A percentile compares a stretch with the other conserved stretches of the same genome.
Conservation (phyloP, 345 rosid genomes). For the Populus nigra region DNA sequence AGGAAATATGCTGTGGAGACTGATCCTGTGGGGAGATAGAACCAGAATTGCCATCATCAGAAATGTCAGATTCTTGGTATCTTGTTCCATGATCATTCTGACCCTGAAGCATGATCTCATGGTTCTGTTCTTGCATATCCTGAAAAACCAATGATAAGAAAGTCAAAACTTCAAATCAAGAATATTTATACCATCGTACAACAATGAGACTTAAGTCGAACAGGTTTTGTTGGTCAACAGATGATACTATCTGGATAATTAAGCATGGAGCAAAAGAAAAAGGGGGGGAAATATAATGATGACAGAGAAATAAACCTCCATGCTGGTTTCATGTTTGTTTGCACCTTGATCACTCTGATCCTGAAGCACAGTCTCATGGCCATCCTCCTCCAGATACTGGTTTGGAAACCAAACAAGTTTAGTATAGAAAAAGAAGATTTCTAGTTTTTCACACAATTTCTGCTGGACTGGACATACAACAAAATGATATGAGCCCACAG, state of each 20-base stretch:
- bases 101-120: slow-evolving; percentile 26
- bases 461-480: not conserved
- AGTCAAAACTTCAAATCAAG: slow-evolving; percentile 1
- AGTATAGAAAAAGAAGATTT: slow-evolving; percentile 1
- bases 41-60: slow-evolving; percentile 29
- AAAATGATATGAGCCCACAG: slow-evolving; percentile 2
- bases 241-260: not conserved
- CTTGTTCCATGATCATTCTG: slow-evolving; percentile 22
- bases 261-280: not conserved
- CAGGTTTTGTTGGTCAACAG: not conserved
- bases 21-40: slow-evolving; percentile 29
- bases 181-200: not conserved
- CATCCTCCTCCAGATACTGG: slow-evolving; percentile 40
- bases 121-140: slow-evolving; percentile 31
- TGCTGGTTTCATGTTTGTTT: slow-evolving; percentile 2
- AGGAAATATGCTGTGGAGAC: slow-evolving; percentile 40
- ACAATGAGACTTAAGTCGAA: not conserved
- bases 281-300: not conserved
- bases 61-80: not conserved
- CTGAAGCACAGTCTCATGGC: slow-evolving; percentile 24
- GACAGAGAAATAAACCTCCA: slow-evolving; percentile 17
- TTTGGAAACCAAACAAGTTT: slow-evolving; percentile 2
- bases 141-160: slow-evolving; percentile 20
- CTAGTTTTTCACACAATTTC: not conserved
- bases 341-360: slow-evolving; percentile 24